A percentile compares a stretch with the other conserved stretches of the same genome.
Conservation (phyloP, 345 rosid species). For the Sonneratia caseolaris region DNA sequence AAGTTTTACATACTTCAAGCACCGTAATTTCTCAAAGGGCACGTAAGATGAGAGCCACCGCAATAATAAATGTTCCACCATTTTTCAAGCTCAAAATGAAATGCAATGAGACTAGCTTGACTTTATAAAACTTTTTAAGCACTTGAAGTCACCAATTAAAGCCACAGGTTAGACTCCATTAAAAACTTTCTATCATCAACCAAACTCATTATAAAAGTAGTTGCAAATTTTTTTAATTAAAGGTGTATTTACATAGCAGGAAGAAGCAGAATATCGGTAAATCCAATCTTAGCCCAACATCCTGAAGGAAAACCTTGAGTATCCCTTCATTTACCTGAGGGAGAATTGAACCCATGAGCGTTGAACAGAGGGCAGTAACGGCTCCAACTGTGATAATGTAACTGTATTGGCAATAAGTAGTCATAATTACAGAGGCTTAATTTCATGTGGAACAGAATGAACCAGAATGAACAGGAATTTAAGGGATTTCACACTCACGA, state of each 20-base stretch:
- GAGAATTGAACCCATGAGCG: conserved; percentile 87
- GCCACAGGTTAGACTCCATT: neutral
- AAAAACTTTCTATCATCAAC: neutral
- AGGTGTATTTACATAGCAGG: neutral
- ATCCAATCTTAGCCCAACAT: neutral
- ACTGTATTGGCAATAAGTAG: conserved; percentile 30
- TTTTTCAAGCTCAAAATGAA: neutral
- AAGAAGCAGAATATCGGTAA: neutral
- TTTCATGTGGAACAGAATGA: neutral
- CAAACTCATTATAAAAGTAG: neutral
- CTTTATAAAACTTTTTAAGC: neutral
- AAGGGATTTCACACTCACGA: conserved; percentile 45
- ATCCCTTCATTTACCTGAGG: conserved; percentile 60
- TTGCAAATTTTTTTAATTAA: neutral
- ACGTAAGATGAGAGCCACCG: neutral
- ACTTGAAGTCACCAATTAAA: neutral
- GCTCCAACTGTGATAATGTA: conserved; percentile 82
- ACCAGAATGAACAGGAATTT: neutral
- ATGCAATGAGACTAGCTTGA: no score
- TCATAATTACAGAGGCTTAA: neutral
- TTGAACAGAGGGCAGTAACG: conserved; percentile 87
- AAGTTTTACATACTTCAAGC: neutral
- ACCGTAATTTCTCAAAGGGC: neutral
- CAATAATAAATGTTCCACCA: neutral
- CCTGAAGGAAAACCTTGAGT: neutral